Evolutionary conservation across 179 eudicot genomes (phyloP), one percentile per base, ranked within the genome.

Genomic region (Dionaea muscipula): DNA sequence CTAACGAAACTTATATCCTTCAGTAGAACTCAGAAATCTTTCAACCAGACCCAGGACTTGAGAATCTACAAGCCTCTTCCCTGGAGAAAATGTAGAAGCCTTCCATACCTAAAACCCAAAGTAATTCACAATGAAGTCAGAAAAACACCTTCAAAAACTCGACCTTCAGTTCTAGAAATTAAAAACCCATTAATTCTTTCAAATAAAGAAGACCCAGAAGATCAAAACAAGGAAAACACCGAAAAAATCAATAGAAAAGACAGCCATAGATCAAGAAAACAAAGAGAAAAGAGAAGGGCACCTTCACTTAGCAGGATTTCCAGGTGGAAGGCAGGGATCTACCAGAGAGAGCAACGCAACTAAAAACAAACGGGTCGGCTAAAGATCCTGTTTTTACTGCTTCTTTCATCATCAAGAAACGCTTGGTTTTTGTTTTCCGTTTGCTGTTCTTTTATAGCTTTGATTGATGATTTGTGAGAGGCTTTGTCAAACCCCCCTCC

Each of bases 71-170:
- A 52, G 35, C 4, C 39, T 19, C 56, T 25, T 27, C 4, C 24
- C 40, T 33, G 24, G 17, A 31, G 39, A 21, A 12, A 52, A 52
- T 31, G 56, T 18, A 17, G 39, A 31, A 12, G 16, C 26, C 17
- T 15, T 52, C 56, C 40, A 27, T 31, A 52, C 56, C 56, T 52
- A 52, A 7, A 50, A 52, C 40, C 38, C 21, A 7, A 6, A 1
- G 9, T 5, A 48, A 6, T 23, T 16, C 20, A 20, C 21, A 5
- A n/a, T n/a, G n/a, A n/a, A n/a, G n/a, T n/a, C n/a, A n/a, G n/a
- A n/a, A n/a, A n/a, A n/a, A n/a, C n/a, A n/a, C n/a, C n/a, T n/a
- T n/a, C n/a, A n/a, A n/a, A n/a, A n/a, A n/a, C n/a, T n/a, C n/a
- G n/a, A n/a, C n/a, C n/a, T n/a, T n/a, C n/a, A n/a, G n/a, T n/a